phyloP scores from a whole-genome alignment of 345 rosid genomes.

The Ceriops zippeliana region DNA sequence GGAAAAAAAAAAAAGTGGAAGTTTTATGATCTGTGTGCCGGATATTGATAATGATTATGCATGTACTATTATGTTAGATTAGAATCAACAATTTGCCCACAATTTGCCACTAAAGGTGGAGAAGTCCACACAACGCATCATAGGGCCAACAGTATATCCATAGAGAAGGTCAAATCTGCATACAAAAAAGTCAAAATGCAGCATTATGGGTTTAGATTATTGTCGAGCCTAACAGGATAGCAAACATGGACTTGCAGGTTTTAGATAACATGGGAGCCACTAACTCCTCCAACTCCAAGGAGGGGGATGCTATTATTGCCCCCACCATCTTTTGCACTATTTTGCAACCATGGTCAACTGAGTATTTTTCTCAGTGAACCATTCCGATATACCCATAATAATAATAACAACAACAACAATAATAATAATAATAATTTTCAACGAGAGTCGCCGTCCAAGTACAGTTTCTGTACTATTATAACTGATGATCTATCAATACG shows the following conservation, averaged over 20 bases:
- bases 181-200: slow-evolving; percentile 15
- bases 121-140: background rate
- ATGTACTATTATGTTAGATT: slow-evolving; percentile 10
- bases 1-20: background rate
- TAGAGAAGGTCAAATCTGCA: slow-evolving; percentile 6
- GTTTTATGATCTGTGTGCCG: background rate
- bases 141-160: slow-evolving; percentile 6
- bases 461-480: no score
- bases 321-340: background rate
- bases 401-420: no score
- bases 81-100: slow-evolving; percentile 9
- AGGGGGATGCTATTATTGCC: background rate
- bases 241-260: background rate
- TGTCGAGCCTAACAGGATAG: slow-evolving; percentile 21
- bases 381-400: no score
- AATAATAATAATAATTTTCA: no score
- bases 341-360: no score
- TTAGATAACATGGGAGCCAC: background rate
- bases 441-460: no score
- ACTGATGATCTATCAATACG: no score
- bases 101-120: slow-evolving; percentile 15
- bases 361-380: no score
- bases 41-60: slow-evolving; percentile 23
- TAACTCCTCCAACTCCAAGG: background rate
- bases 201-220: slow-evolving; percentile 17